phyloP scores from a whole-genome alignment of 495 filamentous ascomycete genomes.

The Penicillium ucsense region DNA sequence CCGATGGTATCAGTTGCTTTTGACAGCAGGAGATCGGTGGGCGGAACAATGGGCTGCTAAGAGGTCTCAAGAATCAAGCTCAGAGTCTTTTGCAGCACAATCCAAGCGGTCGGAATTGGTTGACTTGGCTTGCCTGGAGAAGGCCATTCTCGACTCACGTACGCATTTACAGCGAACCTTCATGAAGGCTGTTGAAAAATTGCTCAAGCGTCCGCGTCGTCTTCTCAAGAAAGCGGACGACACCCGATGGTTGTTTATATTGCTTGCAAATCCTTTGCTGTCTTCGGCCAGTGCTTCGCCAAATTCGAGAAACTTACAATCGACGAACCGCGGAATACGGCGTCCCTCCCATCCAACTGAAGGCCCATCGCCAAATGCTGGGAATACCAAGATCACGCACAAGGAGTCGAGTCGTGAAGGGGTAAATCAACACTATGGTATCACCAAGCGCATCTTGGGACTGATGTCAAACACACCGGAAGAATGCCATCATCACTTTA shows the following conservation, averaged over 20 bases:
- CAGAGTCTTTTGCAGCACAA: slow-evolving; percentile 18
- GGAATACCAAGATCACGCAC: slow-evolving; percentile 12
- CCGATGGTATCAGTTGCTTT: slow-evolving; percentile 68
- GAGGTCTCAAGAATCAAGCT: slow-evolving; percentile 17
- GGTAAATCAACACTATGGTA: slow-evolving; percentile 61
- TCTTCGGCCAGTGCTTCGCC: slow-evolving; percentile 23
- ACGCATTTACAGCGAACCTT: slow-evolving; percentile 58
- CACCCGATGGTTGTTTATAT: slow-evolving; percentile 70
- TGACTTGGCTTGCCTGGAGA: slow-evolving; percentile 41
- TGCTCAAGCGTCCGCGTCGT: slow-evolving; percentile 77
- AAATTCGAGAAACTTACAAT: neutral
- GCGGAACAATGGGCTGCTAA: slow-evolving; percentile 38
- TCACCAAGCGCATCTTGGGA: slow-evolving; percentile 79
- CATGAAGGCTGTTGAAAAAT: slow-evolving; percentile 71
- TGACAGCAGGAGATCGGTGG: slow-evolving; percentile 56
- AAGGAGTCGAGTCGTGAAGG: slow-evolving; percentile 15
- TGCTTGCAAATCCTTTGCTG: slow-evolving; percentile 74
- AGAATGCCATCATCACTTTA: slow-evolving; percentile 71
- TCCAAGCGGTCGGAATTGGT: slow-evolving; percentile 22
- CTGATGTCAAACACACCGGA: slow-evolving; percentile 66
- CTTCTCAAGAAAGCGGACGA: slow-evolving; percentile 60
- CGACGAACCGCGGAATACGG: slow-evolving; percentile 14
- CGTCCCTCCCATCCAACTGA: slow-evolving; percentile 22
- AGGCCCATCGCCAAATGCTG: slow-evolving; percentile 7
- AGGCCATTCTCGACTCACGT: slow-evolving; percentile 56